A percentile compares a stretch with the other conserved stretches of the same genome.
Evolutionary conservation across 1,139 yeast genomes (phyloP).

Genomic region (Nakaseomyces bracarensis): DNA sequence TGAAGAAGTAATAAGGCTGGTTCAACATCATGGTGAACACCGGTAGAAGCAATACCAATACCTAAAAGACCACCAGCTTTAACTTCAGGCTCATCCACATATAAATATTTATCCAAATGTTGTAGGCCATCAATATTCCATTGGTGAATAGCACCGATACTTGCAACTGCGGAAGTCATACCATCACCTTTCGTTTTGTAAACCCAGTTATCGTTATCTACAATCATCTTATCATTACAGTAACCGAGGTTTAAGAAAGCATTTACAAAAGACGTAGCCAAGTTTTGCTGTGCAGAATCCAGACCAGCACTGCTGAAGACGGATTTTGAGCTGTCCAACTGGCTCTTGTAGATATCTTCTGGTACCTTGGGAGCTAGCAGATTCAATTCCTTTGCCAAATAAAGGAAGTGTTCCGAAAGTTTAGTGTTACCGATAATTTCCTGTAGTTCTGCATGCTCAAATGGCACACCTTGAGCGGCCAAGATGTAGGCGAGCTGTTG

Average conservation of each 20-base stretch:
- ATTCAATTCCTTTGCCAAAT: constrained; percentile 79
- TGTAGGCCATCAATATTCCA: constrained; percentile 95
- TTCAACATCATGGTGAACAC: constrained; percentile 93
- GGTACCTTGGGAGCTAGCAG: constrained; percentile 86
- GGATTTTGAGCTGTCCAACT: constrained; percentile 65
- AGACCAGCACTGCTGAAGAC: constrained; percentile 45
- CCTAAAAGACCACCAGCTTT: constrained; percentile 97
- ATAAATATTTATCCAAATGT: constrained; percentile 78
- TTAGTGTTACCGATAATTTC: constrained; percentile 77
- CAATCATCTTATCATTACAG: constrained; percentile 74
- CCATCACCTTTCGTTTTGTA: constrained; percentile 89
- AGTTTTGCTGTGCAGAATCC: constrained; percentile 90
- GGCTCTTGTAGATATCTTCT: constrained; percentile 89
- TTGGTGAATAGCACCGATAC: constrained; percentile 80
- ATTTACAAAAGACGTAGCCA: constrained; percentile 92
- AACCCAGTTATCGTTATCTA: constrained; percentile 79
- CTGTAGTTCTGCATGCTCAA: constrained; percentile 72
- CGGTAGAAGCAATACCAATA: constrained; percentile 88
- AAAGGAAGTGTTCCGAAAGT: constrained; percentile 69
- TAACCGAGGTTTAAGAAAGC: constrained; percentile 87
- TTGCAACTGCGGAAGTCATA: constrained; percentile 90
- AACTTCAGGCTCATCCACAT: constrained; percentile 76
- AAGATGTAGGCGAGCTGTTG: constrained; percentile 87
- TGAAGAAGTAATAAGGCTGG: constrained; percentile 81
- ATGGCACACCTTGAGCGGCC: constrained; percentile 79